phyloP scores from a whole-genome alignment of 1,284 basidiomycete species.

The Cryptococcus floricola region DNA sequence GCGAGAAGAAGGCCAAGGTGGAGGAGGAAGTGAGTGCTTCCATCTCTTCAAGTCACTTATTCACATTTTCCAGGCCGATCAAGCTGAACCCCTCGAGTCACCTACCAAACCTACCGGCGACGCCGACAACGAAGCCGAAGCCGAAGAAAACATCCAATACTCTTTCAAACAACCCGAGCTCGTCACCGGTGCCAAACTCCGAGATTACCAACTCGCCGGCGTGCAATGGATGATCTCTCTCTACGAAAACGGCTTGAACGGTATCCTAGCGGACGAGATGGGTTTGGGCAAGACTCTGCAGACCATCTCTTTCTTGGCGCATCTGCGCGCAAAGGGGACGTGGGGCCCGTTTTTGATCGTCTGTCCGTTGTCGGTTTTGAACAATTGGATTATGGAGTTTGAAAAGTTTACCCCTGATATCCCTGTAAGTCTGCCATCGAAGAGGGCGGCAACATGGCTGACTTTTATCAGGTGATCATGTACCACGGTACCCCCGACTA shows the following conservation, averaged over 20 bases:
- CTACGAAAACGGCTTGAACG: slow-evolving; percentile 90
- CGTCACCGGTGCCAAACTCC: slow-evolving; percentile 77
- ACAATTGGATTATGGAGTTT: slow-evolving; percentile 91
- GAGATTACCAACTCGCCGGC: slow-evolving; percentile 90
- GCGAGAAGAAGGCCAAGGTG: slow-evolving; percentile 22
- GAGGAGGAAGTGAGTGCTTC: slow-evolving; percentile 5
- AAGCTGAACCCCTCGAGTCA: background rate
- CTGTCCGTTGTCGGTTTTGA: slow-evolving; percentile 83
- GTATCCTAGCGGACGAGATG: slow-evolving; percentile 83
- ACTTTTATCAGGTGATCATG: slow-evolving; percentile 59
- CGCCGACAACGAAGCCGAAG: slow-evolving; percentile 15
- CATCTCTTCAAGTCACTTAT: background rate
- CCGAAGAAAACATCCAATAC: slow-evolving; percentile 33
- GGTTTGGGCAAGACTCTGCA: slow-evolving; percentile 92
- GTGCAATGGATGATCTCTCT: slow-evolving; percentile 94
- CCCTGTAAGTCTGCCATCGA: slow-evolving; percentile 29
- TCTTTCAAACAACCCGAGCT: slow-evolving; percentile 64
- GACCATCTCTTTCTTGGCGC: slow-evolving; percentile 86
- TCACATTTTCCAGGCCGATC: background rate
- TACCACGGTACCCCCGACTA: slow-evolving; percentile 82
- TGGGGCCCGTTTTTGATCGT: slow-evolving; percentile 82
- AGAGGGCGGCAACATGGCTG: background rate
- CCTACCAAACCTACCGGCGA: slow-evolving; percentile 7
- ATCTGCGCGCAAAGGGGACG: slow-evolving; percentile 71
- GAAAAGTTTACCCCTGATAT: slow-evolving; percentile 72